Base-by-base conservation (phyloP, 148 eudicot genomes). In the Mesembryanthemum crystallinum region DNA sequence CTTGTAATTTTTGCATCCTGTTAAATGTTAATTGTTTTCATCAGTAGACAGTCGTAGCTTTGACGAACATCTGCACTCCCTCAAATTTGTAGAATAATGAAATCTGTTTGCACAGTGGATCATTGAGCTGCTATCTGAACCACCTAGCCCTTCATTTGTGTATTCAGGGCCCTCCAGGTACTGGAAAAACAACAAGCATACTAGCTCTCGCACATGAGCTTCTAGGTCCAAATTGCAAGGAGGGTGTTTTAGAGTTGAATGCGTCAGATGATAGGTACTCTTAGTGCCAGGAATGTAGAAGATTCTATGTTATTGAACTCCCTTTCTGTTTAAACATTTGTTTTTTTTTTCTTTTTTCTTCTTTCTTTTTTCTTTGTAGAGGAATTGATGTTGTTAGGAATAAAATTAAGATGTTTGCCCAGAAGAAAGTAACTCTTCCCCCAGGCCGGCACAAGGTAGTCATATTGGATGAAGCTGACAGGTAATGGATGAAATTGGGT, bases 341-440 rank as follows among this genome's bases (percentile, higher is more conserved):
- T 62, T 27, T n/a, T 45, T 24, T 8, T 42, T 67, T 43, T 11
- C 21, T 23, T n/a, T 23, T 27, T 8, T 28, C 14, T 14, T 69
- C 39, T 0, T 35, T 2, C 9, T 1, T 39, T 63, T 60, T 68
- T 13, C 51, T 71, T 54, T 76, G 17, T 73, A 95, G 97, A 77
- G 97, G 98, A 33, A 92, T 95, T 78, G 97, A 92, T 83, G 97
- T 95, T 75, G 98, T 95, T 49, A 92, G 98, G 85, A 95, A 94
- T 85, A 94, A 94, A 84, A 90, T 94, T 55, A 94, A 94, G 90
- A 94, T 94, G 98, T 94, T 94, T 89, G 96, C 98, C 8, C 98
- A 95, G 80, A 95, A 90, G 84, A 95, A 92, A 85, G 98, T 92
- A 68, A 92, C 98, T 30, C 82, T 95, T 61, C 96, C 98, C 21